Evolutionary conservation across 768 basidiomycete genomes (phyloP).

Genomic region (Pulveroboletus sp.): DNA sequence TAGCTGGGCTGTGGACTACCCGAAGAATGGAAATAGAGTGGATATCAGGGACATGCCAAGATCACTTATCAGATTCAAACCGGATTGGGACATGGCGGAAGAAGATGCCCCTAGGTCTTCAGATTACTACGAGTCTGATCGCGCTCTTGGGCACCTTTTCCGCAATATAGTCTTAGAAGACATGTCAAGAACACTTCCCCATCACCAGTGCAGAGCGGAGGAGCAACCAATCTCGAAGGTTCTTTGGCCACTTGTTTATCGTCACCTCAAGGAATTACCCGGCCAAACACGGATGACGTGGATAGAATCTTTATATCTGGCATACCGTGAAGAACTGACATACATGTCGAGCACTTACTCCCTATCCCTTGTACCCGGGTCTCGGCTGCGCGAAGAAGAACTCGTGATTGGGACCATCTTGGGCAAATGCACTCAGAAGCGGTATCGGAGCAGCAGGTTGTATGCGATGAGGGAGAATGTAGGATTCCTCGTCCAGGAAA

Average conservation of each 20-base stretch:
- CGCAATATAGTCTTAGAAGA: constrained; percentile 55
- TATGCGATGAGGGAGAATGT: constrained; percentile 63
- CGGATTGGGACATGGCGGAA: constrained; percentile 71
- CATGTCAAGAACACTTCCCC: constrained; percentile 16
- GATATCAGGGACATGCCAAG: constrained; percentile 51
- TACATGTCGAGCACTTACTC: constrained; percentile 73
- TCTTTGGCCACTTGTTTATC: constrained; percentile 21
- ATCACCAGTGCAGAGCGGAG: constrained; percentile 12
- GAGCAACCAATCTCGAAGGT: constrained; percentile 31
- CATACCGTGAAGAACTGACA: constrained; percentile 62
- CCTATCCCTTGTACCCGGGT: constrained; percentile 53
- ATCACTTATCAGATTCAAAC: constrained; percentile 25
- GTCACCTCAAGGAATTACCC: constrained; percentile 13
- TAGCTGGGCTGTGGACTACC: constrained; percentile 72
- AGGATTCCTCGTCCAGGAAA: constrained; percentile 47
- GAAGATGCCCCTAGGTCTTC: constrained; percentile 48
- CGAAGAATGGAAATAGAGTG: constrained; percentile 72
- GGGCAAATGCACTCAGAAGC: constrained; percentile 60
- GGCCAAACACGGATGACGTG: not conserved
- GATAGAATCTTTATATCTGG: constrained; percentile 18
- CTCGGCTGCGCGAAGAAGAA: constrained; percentile 66
- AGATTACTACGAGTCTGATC: constrained; percentile 69
- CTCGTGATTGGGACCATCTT: constrained; percentile 74
- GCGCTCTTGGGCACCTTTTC: constrained; percentile 71
- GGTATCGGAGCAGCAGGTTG: constrained; percentile 57